Evolutionary conservation across 2,329 filamentous ascomycete species (phyloP).

Genomic region (Penicillium paneum): DNA sequence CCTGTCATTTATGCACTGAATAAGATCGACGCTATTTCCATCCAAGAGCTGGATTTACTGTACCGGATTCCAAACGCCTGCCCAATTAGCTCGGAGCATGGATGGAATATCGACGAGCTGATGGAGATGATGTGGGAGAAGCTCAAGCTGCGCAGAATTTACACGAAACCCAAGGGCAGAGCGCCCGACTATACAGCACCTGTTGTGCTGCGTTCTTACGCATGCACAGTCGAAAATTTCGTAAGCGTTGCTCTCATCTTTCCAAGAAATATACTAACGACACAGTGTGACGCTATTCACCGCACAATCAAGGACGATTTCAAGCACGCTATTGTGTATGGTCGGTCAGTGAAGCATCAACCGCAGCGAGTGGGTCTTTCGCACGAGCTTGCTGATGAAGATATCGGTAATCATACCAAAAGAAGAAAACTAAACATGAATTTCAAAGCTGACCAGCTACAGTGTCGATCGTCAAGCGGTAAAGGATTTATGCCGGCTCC

Average conservation of each 20-base stretch:
- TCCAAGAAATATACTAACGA: constrained; percentile 19
- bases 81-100: constrained; percentile 94
- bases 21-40: constrained; percentile 98
- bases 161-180: constrained; percentile 97
- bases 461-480: constrained; percentile 70
- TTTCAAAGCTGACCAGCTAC: constrained; percentile 25
- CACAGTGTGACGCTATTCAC: constrained; percentile 92
- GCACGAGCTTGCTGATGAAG: constrained; percentile 92
- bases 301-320: constrained; percentile 95
- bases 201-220: constrained; percentile 78
- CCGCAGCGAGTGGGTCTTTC: constrained; percentile 88
- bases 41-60: constrained; percentile 92
- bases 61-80: constrained; percentile 97
- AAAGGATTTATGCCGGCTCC: constrained; percentile 30
- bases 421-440: background rate
- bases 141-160: constrained; percentile 83
- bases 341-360: constrained; percentile 97
- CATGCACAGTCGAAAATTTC: constrained; percentile 94
- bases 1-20: constrained; percentile 99
- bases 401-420: constrained; percentile 70
- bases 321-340: constrained; percentile 92
- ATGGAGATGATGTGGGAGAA: constrained; percentile 99
- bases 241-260: constrained; percentile 56
- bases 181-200: constrained; percentile 88
- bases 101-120: constrained; percentile 97